Base-by-base conservation (phyloP, 805 yeast species). In the Metschnikowia gruessii region DNA sequence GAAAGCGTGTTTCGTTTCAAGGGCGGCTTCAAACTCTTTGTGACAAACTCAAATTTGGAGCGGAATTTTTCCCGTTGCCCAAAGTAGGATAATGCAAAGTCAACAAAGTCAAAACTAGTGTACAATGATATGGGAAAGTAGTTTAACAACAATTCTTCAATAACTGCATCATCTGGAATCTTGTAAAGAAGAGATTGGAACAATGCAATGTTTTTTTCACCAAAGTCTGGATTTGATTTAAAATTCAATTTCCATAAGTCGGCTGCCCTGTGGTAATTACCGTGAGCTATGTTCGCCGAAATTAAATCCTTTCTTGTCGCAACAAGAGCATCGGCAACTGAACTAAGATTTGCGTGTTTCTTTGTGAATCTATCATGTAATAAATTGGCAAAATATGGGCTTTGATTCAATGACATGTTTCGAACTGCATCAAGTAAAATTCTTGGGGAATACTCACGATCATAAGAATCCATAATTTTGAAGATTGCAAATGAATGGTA, bases 1-100 rank as follows among this genome's bases (percentile, higher is more conserved):
- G 71, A 61, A 6, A 70, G 50, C 2, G 71, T 60, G 55, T 60
- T 61, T 19, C 73, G 51, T 24, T 56, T 51, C n/a, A 70, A 49
- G 7, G 72, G 73, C 4, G 68, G 59, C n/a, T 41, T 48, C 15
- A 68, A 50, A 28, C 47, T 40, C 26, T 56, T 53, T 6, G 64
- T 49, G 19, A 65, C 53, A 12, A 19, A 28, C n/a, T 59, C 58
- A 16, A 50, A 52, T 12, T 37, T 17, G 13, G 33, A 8, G 2
- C 29, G 40, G 42, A 61, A 59, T 38, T 54, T 37, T 7, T 33
- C 40, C 6, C 47, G 37, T 17, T 46, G 48, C n/a, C 66, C 66
- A 37, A 52, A 59, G 22, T 51, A 48, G 26, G 49, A 49, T 33
- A 62, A 35, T 12, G 50, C 29, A 17, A 45, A 34, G 38, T 59